A percentile compares a stretch with the other conserved stretches of the same genome.
phyloP scores from a whole-genome alignment of 257 asterid genomes.

The Primulina eburnea region DNA sequence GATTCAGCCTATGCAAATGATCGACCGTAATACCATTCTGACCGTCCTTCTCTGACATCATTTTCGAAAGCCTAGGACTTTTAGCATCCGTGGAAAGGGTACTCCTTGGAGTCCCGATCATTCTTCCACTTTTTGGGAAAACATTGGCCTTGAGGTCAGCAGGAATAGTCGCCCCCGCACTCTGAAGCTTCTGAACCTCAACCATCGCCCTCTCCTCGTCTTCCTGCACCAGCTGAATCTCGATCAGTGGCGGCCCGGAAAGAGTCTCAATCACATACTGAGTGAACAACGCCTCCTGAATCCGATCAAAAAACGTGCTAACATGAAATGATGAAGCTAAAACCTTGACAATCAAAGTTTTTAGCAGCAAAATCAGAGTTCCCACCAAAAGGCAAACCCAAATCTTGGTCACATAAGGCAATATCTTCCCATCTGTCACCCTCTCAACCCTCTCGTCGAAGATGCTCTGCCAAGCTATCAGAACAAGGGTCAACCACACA shows the following conservation, averaged over 20 bases:
- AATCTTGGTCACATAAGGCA: conserved; percentile 45
- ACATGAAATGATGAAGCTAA: conserved; percentile 57
- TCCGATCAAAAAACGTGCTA: conserved; percentile 52
- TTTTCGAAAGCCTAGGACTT: conserved; percentile 39
- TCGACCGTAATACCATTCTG: conserved; percentile 40
- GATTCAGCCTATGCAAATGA: conserved; percentile 55
- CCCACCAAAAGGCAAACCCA: conserved; percentile 59
- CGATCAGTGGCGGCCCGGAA: conserved; percentile 52
- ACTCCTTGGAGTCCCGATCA: conserved; percentile 41
- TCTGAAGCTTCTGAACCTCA: conserved; percentile 54
- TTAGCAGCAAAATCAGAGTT: conserved; percentile 50
- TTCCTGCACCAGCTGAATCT: conserved; percentile 45
- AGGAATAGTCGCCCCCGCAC: conserved; percentile 48
- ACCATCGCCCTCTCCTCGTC: conserved; percentile 52
- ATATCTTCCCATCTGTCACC: conserved; percentile 32
- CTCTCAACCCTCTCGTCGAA: conserved; percentile 47
- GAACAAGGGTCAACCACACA: conserved; percentile 51
- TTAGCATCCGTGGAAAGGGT: conserved; percentile 33
- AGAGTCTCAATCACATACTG: conserved; percentile 53
- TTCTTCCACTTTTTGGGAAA: conserved; percentile 36
- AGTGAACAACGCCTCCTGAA: conserved; percentile 53
- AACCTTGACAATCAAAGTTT: conserved; percentile 53
- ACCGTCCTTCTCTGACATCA: conserved; percentile 36
- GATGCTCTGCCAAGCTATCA: conserved; percentile 59
- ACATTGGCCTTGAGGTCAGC: conserved; percentile 43